phyloP scores from a whole-genome alignment of 371 early-diverging fungal genomes.

The Mortierella sp. region DNA sequence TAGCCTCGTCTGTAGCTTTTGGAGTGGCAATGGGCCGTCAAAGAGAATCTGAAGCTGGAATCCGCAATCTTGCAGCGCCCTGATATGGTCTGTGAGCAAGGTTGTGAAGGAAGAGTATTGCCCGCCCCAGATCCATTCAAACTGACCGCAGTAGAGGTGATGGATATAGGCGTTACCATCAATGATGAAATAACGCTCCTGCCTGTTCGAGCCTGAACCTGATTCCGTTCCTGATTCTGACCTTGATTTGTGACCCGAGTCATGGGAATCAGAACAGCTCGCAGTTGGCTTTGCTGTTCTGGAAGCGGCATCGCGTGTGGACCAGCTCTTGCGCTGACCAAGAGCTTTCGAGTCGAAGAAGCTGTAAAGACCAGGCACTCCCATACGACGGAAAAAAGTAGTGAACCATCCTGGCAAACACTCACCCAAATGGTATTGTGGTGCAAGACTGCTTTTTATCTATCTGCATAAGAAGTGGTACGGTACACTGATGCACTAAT shows the following conservation, averaged over 20 bases:
- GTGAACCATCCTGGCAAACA: no score
- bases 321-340: slow-evolving; percentile 48
- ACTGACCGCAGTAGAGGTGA: slow-evolving; percentile 59
- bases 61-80: slow-evolving; percentile 49
- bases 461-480: no score
- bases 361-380: slow-evolving; percentile 46
- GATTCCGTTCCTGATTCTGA: no score
- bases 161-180: slow-evolving; percentile 73
- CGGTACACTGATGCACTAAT: no score
- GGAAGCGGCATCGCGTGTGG: no score
- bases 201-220: no score
- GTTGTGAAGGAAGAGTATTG: slow-evolving; percentile 57
- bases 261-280: no score
- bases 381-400: slow-evolving; percentile 27
- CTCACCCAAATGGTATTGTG: no score
- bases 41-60: slow-evolving; percentile 61
- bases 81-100: slow-evolving; percentile 48
- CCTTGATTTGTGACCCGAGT: no score
- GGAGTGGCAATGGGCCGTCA: slow-evolving; percentile 66
- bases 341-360: slow-evolving; percentile 49
- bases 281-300: no score
- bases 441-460: no score
- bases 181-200: slow-evolving; percentile 56
- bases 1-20: slow-evolving; percentile 62
- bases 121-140: slow-evolving; percentile 68